phyloP scores from a whole-genome alignment of 768 basidiomycete genomes.

The Cystobasidium tubakii region DNA sequence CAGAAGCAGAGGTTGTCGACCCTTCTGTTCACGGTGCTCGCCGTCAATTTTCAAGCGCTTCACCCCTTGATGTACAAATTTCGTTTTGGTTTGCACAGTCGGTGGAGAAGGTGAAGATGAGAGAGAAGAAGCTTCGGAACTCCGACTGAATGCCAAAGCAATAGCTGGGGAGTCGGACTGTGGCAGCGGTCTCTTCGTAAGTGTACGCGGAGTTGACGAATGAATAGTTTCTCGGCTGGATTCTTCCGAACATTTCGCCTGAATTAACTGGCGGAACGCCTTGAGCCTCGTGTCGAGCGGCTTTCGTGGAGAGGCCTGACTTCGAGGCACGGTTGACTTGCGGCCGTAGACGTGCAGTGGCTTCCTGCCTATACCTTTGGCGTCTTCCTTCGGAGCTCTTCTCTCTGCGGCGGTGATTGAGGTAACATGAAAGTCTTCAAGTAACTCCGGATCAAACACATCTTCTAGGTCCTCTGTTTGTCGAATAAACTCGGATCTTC shows the following conservation, averaged over 20 bases:
- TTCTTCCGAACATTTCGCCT: neutral
- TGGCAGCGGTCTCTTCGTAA: no score
- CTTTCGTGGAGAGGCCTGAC: neutral
- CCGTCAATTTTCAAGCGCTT: neutral
- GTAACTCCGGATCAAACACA: neutral
- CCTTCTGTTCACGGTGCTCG: neutral
- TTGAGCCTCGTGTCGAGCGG: neutral
- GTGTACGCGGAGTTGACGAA: neutral
- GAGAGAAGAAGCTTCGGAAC: neutral
- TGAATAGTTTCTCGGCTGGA: neutral
- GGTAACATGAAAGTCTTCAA: neutral
- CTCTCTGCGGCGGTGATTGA: neutral
- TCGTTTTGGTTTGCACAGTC: neutral
- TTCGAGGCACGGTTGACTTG: neutral
- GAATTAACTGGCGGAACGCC: neutral
- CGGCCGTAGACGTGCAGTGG: neutral
- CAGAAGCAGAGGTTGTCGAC: neutral
- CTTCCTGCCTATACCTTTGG: neutral
- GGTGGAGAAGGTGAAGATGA: neutral
- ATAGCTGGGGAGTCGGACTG: neutral
- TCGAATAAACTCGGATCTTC: neutral
- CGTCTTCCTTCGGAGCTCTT: neutral
- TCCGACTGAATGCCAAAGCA: neutral
- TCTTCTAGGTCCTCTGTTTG: neutral
- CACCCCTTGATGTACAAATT: neutral